A percentile compares a stretch with the other conserved stretches of the same genome.
Conservation (phyloP, 441 rosid genomes). For the Eugenia klotzschiana region DNA sequence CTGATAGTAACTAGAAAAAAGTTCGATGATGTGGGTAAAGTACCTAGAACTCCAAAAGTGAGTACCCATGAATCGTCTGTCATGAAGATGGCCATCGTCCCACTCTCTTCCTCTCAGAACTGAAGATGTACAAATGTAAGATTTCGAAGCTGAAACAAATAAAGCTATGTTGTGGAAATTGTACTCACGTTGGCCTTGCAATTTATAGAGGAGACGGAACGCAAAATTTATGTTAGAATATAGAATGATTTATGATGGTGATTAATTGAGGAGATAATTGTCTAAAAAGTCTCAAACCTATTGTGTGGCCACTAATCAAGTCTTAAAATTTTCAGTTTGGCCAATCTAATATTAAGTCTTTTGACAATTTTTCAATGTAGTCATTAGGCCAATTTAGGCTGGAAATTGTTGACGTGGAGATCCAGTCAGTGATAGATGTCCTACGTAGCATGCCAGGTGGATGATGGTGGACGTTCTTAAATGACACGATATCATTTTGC, state of each 20-base stretch:
- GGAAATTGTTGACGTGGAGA: accelerated
- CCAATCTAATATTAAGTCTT: accelerated
- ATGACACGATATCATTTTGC: not conserved
- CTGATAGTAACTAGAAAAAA: not conserved
- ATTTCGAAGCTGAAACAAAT: not conserved
- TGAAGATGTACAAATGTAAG: not conserved
- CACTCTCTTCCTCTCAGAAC: not conserved
- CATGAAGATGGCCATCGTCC: conserved; percentile 28
- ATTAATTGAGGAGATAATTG: not conserved
- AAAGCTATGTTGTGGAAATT: not conserved
- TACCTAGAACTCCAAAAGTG: conserved; percentile 45
- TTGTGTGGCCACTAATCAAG: not conserved
- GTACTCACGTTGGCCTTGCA: not conserved
- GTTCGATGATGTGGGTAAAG: not conserved
- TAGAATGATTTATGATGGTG: not conserved
- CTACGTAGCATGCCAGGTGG: not conserved
- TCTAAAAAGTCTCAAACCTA: not conserved
- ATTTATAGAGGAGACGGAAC: not conserved
- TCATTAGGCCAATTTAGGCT: not conserved
- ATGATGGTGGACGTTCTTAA: accelerated
- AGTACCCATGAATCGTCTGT: conserved; percentile 33
- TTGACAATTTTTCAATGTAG: not conserved
- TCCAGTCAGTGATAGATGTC: accelerated
- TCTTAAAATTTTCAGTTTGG: not conserved
- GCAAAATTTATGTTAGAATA: not conserved